These are phyloP conservation scores for Triticum monococcum DNA, from an alignment of 176 grass and related monocot genomes.

Conservation along the genomic window DNA sequence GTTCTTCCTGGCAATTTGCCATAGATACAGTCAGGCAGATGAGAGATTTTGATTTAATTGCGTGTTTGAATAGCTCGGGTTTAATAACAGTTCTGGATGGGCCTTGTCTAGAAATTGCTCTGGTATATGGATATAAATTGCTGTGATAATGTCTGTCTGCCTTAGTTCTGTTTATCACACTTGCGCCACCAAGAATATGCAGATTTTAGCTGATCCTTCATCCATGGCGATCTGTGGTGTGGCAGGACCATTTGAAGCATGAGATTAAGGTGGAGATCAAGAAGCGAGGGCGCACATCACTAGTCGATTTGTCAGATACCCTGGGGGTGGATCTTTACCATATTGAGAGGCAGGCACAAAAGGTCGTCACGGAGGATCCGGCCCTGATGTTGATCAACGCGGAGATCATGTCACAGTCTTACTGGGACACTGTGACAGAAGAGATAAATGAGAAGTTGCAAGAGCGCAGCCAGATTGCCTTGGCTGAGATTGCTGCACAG, in stretches of 20 bases:
- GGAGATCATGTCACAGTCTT: constrained; percentile 87
- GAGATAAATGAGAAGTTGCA: constrained; percentile 96
- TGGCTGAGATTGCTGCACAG: constrained; percentile 88
- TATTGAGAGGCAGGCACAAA: constrained; percentile 83
- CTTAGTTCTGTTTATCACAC: background rate
- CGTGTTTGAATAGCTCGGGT: background rate
- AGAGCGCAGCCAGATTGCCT: constrained; percentile 86
- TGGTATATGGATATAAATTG: background rate
- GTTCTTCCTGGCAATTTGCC: background rate
- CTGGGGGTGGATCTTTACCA: constrained; percentile 94
- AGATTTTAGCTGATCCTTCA: background rate
- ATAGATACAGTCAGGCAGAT: background rate
- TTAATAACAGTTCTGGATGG: background rate
- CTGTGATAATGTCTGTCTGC: background rate
- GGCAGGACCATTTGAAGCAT: constrained; percentile 82
- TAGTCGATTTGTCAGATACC: constrained; percentile 87
- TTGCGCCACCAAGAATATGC: background rate
- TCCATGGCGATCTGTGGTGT: constrained; percentile 20
- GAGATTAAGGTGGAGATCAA: constrained; percentile 93
- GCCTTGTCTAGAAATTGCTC: background rate
- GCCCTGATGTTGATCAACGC: constrained; percentile 81
- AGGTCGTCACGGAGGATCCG: constrained; percentile 53
- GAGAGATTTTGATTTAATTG: background rate
- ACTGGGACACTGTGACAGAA: constrained; percentile 90
- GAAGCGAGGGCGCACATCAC: constrained; percentile 63